These are phyloP conservation scores for Euphorbia peplus DNA, from an alignment of 345 rosid species.

Conservation along the genomic window DNA sequence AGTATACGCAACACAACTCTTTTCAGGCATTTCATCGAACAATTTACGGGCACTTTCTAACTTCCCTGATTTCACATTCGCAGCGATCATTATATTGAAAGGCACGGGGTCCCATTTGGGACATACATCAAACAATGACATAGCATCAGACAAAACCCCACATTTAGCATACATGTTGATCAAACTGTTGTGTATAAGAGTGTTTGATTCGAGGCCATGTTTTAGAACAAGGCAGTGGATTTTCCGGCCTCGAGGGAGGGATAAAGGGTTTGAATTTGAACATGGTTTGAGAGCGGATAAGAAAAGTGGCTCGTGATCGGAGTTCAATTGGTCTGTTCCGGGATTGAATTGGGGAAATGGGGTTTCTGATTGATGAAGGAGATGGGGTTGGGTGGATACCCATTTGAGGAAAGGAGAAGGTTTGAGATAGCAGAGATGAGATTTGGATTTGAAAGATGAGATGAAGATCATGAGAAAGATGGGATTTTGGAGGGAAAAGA, in stretches of 20 bases:
- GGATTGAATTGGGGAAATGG: constrained; percentile 8
- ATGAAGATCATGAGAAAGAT: constrained; percentile 26
- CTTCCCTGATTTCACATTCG: constrained; percentile 43
- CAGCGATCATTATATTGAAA: constrained; percentile 65
- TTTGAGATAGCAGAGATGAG: constrained; percentile 13
- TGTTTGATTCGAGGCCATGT: constrained; percentile 56
- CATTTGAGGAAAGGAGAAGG: constrained; percentile 34
- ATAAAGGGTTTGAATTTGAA: constrained; percentile 37
- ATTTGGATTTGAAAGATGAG: constrained; percentile 31
- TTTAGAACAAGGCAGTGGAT: constrained; percentile 51
- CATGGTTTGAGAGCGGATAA: constrained; percentile 60
- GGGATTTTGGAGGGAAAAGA: neutral
- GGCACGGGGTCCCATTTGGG: constrained; percentile 45
- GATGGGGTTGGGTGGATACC: constrained; percentile 24
- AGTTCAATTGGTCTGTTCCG: neutral
- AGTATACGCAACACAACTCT: constrained; percentile 59
- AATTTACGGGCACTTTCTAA: constrained; percentile 48
- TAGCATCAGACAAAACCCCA: constrained; percentile 48
- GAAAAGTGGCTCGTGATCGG: constrained; percentile 35
- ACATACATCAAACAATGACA: constrained; percentile 36
- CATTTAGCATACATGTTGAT: constrained; percentile 74
- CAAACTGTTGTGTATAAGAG: constrained; percentile 61
- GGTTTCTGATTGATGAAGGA: neutral
- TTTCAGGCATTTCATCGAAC: constrained; percentile 62
- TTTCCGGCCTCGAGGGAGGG: constrained; percentile 42